Evolutionary conservation across 2,329 filamentous ascomycete species (phyloP), one percentile per base, ranked within the genome.

Genomic region (Verticillium albo-atrum): DNA sequence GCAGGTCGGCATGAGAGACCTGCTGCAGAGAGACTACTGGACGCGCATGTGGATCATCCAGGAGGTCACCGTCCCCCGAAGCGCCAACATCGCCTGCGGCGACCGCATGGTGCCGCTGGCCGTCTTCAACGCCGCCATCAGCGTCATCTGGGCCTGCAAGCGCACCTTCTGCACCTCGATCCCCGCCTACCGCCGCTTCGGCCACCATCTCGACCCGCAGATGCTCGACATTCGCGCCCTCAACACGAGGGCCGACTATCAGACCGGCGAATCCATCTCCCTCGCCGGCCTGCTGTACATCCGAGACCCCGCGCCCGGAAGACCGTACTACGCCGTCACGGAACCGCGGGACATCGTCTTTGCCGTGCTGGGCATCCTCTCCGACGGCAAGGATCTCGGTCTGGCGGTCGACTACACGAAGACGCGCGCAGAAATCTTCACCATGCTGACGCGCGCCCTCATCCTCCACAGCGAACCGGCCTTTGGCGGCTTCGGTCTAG

Each of bases 21-120:
- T 58, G 75, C 5, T 75, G 74, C 32, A 67, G 74, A 64, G 67
- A 59, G 64, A 71, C 9, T 76, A 75, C 60, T 75, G 73, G 74
- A 66, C 58, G 4, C 62, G 73, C 30, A 54, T 75, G 1, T 73
- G 71, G 70, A 66, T 72, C 12, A 64, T 72, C 4, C 70, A 71
- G 54, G 70, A 73, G 56, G 62, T 72, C 20, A 63, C 64, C 56
- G 68, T 70, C 28, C 68, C 68, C 1, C 57, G 28, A 4, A 20
- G 58, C 1, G 61, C 68, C n/a, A 59, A 50, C 15, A 66, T 72
- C 10, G 65, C 69, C 42, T 72, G 68, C 47, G 69, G 69, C 2
- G 20, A n/a, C 12, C 61, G 57, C 10, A 37, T 9, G 2, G 51
- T 64, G 25, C 28, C 55, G 6, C 32, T 66, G 0, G 57, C 63